A percentile compares a stretch with the other conserved stretches of the same genome.
Evolutionary conservation across 805 yeast species (phyloP).

Genomic region (Candida verbasci): DNA sequence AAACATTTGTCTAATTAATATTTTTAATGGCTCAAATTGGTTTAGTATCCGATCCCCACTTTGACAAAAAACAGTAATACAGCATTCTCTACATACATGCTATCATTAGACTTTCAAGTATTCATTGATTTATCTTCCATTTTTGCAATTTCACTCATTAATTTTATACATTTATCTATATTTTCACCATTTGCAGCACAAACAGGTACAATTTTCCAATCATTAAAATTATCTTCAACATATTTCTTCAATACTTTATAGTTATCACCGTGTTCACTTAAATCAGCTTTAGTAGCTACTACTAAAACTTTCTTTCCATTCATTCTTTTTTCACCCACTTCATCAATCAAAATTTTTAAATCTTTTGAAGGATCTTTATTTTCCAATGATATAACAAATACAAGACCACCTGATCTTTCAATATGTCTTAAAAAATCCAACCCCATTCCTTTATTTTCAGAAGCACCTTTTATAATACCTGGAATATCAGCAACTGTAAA

Average conservation of each 20-base stretch:
- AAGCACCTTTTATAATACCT: conserved; percentile 88
- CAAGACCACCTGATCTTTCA: conserved; percentile 86
- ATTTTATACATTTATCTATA: conserved; percentile 59
- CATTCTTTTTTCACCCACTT: conserved; percentile 65
- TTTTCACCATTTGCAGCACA: conserved; percentile 76
- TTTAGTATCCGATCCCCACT: too few relatives aligned
- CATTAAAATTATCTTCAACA: conserved; percentile 26
- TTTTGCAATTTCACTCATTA: conserved; percentile 58
- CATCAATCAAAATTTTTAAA: conserved; percentile 56
- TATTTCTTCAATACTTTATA: conserved; percentile 43
- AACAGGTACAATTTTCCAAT: conserved; percentile 77
- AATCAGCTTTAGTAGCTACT: conserved; percentile 93
- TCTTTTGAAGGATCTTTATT: conserved; percentile 62
- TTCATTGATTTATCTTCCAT: not conserved
- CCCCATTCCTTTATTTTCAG: conserved; percentile 86
- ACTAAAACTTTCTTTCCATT: conserved; percentile 61
- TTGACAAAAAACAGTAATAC: too few relatives aligned
- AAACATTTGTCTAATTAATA: too few relatives aligned
- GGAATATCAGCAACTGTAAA: conserved; percentile 98
- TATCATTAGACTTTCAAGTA: too few relatives aligned
- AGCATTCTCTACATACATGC: too few relatives aligned
- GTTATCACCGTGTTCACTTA: conserved; percentile 48
- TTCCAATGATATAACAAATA: conserved; percentile 80
- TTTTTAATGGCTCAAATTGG: too few relatives aligned
- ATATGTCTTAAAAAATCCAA: conserved; percentile 87